Base-by-base conservation (phyloP, 805 yeast species). In the Candida multigemmis region DNA sequence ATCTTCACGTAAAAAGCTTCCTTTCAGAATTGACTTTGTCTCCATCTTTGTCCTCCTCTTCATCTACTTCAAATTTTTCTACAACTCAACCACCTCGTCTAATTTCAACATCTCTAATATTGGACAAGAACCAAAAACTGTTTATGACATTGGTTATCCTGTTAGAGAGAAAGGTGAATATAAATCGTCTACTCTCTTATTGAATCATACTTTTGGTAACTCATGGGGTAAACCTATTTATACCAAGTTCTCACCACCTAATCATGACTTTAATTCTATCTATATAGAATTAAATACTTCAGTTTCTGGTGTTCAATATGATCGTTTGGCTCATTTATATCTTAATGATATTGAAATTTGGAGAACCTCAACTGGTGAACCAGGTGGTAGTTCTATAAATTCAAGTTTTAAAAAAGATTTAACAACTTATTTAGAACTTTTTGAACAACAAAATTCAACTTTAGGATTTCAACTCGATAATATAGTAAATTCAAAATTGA, bases 281-380 rank as follows among this genome's bases (percentile, higher is more conserved):
- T 64, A 74, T 0, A 47, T 76, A 25, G 62, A 68, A 4, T 48
- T 77, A 26, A 60, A 69, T 27, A 71, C 76, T 7, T 46, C 65
- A 9, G 73, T 70, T 5, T 55, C 50, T 21, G 82, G 82, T 6
- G 65, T 71, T 9, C 85, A 77, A 44, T 75, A 71, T 38, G 84
- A 77, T 42, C 53, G 85, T 33, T 52, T 77, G 37, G 75, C 75
- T 11, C 78, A 77, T 46, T 57, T 82, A 24, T 77, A 67, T 39
- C 49, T 80, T 17, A 63, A 65, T 31, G 82, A 76, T 17, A 59
- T 66, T 10, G 81, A 81, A 36, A 56, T 84, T 21, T 84, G 94
- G 94, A 69, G 94, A 50, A 75, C 84, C 1, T 77, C 89, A 3
- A 85, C 94, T 3, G 74, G 31, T 51, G 77, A 40, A 50, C 94